phyloP scores from a whole-genome alignment of 495 filamentous ascomycete species.

The Cladorrhinum samala region DNA sequence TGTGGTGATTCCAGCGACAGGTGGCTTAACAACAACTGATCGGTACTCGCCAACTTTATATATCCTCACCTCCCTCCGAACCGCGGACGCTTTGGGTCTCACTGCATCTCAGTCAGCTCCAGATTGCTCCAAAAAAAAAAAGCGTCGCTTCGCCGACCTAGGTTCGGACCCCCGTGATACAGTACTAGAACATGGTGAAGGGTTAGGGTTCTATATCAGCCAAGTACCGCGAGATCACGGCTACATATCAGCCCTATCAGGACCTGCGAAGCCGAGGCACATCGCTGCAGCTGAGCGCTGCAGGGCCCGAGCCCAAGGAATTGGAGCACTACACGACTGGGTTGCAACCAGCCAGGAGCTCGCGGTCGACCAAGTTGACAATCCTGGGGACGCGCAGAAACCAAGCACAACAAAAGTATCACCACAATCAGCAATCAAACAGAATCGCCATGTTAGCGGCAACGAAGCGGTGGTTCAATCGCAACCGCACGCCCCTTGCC shows the following conservation, averaged over 20 bases:
- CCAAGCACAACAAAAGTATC: not conserved
- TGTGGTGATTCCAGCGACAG: too few relatives aligned
- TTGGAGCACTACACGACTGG: not conserved
- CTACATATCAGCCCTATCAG: slow-evolving; percentile 16
- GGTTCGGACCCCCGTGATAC: too few relatives aligned
- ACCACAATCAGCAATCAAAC: not conserved
- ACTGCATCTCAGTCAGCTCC: not conserved
- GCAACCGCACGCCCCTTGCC: slow-evolving; percentile 84
- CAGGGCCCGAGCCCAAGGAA: not conserved
- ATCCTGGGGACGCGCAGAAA: not conserved
- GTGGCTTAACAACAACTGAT: too few relatives aligned
- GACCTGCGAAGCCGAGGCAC: slow-evolving; percentile 20
- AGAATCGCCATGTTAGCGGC: slow-evolving; percentile 65
- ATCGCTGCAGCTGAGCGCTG: slow-evolving; percentile 9
- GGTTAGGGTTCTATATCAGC: slow-evolving; percentile 6
- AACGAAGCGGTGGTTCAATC: slow-evolving; percentile 79
- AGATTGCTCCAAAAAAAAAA: not conserved
- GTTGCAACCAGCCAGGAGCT: not conserved
- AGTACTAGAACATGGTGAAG: not conserved
- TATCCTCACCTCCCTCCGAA: too few relatives aligned
- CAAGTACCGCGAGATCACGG: not conserved
- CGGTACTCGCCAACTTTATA: too few relatives aligned
- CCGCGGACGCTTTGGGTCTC: too few relatives aligned
- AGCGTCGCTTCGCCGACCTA: not conserved
- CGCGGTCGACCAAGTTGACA: not conserved